Base-by-base conservation (phyloP, 768 basidiomycete species). In the Collybiopsis luxurians region DNA sequence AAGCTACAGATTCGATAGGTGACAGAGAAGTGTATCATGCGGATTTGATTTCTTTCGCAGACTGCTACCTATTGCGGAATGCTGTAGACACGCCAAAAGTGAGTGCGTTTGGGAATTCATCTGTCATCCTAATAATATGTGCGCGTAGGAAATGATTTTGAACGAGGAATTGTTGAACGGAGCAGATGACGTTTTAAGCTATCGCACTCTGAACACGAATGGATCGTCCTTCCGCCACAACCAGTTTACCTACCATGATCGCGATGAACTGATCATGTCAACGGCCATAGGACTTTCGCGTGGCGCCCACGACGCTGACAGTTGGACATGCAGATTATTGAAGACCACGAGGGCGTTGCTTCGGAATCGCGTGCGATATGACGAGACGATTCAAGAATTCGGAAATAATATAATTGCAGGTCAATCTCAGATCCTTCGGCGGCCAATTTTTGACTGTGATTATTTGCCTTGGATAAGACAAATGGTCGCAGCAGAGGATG, bases 401-500 rank as follows among this genome's bases (percentile, higher is more conserved):
- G 72, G 75, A 56, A 74, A 75, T 57, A 63, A 83, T 42, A 73
- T 85, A 60, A 75, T 76, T 17, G 66, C 71, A 53, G 67, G 73
- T 19, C 67, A 71, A 27, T 44, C 56, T 58, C 71, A 79, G 53
- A 58, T 76, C 42, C 71, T 81, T 65, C 77, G 79, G 12, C 73
- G 79, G 47, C 64, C 65, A 19, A 71, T 72, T 38, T 69, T 88
- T 57, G 78, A 81, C 63, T 67, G 86, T 65, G 90, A 95, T 47
- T 89, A 91, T 70, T 71, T 82, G 61, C 87, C 92, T 30, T 81
- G 79, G 70, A 73, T 92, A 48, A 75, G 86, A 57, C 64, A 72
- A 58, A 88, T 95, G 67, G 83, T 89, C 39, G 69, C 57, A 26
- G 78, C 72, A 36, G 93, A 96, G 60, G 91, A 93, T 59, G 69